Percentiles rank a stretch among this genome's conserved stretches.
phyloP scores from a whole-genome alignment of 2,329 filamentous ascomycete species.

The Botrytis byssoidea region DNA sequence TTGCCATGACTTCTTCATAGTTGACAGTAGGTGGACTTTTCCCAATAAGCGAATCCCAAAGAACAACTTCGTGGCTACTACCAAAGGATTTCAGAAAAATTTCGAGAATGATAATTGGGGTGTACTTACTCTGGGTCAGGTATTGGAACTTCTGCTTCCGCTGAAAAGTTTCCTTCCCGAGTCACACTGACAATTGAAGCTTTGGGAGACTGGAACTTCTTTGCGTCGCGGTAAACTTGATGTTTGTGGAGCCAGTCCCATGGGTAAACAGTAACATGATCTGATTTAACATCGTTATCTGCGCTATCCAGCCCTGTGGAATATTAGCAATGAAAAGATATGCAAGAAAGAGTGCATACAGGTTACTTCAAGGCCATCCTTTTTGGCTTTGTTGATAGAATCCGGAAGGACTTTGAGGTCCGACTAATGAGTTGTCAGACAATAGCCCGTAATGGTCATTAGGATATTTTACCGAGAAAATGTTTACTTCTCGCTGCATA shows the following conservation, averaged over 20 bases:
- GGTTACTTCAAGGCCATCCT: slow-evolving; percentile 46
- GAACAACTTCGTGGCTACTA: slow-evolving; percentile 2
- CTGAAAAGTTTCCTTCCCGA: not conserved
- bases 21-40: slow-evolving; percentile 55
- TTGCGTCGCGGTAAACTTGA: slow-evolving; percentile 24
- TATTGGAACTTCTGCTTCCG: not conserved
- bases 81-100: not conserved
- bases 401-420: not conserved
- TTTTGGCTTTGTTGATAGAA: not conserved
- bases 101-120: too few species aligned
- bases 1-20: slow-evolving; percentile 60
- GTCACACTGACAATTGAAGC: not conserved
- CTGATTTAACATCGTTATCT: slow-evolving; percentile 45
- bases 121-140: not conserved
- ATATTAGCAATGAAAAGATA: slow-evolving; percentile 23
- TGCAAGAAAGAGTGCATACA: slow-evolving; percentile 46
- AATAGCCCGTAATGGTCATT: not conserved
- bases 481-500: slow-evolving; percentile 66
- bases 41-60: slow-evolving; percentile 43
- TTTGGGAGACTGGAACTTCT: not conserved
- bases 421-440: not conserved
- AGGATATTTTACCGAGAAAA: slow-evolving; percentile 48
- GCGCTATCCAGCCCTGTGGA: slow-evolving; percentile 51
- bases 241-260: slow-evolving; percentile 60
- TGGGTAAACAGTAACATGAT: slow-evolving; percentile 66